Base-by-base conservation (phyloP, 148 eudicot species). In the Arbutus unedo region DNA sequence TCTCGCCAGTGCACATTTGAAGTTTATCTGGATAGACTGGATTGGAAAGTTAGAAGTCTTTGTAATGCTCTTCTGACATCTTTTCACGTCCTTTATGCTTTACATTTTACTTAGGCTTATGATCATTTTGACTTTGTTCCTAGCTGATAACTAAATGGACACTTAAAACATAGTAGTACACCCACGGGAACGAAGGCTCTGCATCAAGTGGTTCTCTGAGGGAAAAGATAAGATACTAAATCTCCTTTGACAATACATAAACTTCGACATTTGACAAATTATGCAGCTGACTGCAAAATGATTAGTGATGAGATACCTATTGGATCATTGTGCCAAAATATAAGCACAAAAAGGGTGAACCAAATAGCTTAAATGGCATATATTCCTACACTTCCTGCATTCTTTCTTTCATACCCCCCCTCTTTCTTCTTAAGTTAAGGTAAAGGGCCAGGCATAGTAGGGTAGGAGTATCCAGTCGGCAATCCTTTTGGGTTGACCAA, bases 401-500 rank as follows among this genome's bases (percentile, higher is more conserved):
- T 31, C 38, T 31, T 31, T 31, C 38, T 31, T 31, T 31, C 38
- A 31, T 31, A 31, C 38, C 38, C 38, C 38, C 38, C 18, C 10
- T 1, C 38, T 1, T 1, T 1, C 38, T 31, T 31, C 38, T 31
- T 31, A 31, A 31, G 38, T 0, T 31, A 31, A 31, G 38, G 38
- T 31, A 31, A 31, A 31, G 38, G 38, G 38, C 38, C 38, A 31
- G 38, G 38, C 38, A 31, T n/a, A n/a, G n/a, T n/a, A n/a, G n/a
- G n/a, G n/a, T n/a, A n/a, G n/a, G n/a, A n/a, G n/a, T n/a, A n/a
- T n/a, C n/a, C n/a, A n/a, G n/a, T 50, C 7, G 53, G 53, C 53
- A 50, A 62, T 62, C 25, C 31, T 78, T 78, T 78, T 55, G 68
- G 80, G 67, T 78, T 78, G 80, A 78, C 80, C 80, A 56, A 56